phyloP scores from a whole-genome alignment of 2,329 filamentous ascomycete species.

The Ophiobolus disseminans region DNA sequence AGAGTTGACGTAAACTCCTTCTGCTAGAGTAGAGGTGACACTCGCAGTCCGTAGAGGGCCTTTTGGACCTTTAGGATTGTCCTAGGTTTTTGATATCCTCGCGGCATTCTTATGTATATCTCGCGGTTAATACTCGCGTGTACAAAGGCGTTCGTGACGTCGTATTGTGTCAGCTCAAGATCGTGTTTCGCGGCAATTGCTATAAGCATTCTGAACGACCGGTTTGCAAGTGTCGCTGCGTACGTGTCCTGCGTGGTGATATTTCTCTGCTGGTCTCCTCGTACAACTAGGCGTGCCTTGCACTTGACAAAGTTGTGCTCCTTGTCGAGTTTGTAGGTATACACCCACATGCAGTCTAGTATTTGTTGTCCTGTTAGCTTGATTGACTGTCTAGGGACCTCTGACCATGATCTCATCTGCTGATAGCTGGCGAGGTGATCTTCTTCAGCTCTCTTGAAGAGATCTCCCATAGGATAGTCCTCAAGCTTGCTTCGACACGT shows the following conservation, averaged over 20 bases:
- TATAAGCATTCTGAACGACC: not conserved
- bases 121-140: constrained; percentile 5
- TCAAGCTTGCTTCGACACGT: not conserved
- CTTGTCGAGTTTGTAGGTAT: constrained; percentile 9
- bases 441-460: not conserved
- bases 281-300: constrained; percentile 18
- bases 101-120: constrained; percentile 10
- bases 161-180: constrained; percentile 3
- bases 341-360: constrained; percentile 12
- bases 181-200: not conserved
- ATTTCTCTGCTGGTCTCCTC: constrained; percentile 21
- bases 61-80: constrained; percentile 5
- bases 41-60: constrained; percentile 6
- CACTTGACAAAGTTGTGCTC: constrained; percentile 10
- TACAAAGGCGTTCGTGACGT: constrained; percentile 10
- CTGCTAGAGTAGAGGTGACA: constrained; percentile 9
- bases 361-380: constrained; percentile 4
- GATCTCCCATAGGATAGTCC: not conserved
- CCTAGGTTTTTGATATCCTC: not conserved
- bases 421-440: not conserved
- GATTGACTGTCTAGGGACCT: not conserved
- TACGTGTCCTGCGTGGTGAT: not conserved
- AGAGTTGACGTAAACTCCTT: constrained; percentile 8
- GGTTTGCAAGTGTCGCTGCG: not conserved
- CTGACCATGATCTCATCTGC: not conserved